Evolutionary conservation across 2,329 filamentous ascomycete genomes (phyloP), one percentile per base, ranked within the genome.

Genomic region (Talaromyces marneffei): DNA sequence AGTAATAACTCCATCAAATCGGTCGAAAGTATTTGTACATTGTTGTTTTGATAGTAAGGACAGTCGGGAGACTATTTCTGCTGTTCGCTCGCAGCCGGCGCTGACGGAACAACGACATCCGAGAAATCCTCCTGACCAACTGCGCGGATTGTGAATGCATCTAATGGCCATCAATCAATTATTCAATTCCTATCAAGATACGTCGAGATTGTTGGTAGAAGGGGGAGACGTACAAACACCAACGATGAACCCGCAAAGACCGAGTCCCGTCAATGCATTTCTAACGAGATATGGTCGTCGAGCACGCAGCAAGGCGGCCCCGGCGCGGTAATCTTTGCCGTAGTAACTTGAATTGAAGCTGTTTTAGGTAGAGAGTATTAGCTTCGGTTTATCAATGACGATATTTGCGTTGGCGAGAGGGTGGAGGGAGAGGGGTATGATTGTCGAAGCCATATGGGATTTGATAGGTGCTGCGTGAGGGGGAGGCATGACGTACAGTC

Each of bases 111-210:
- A 73, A 91, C 87, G 69, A 97, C 92, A 73, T 99, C 94, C 62
- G 92, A 90, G 79, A 99, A 99, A 67, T 97, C 91, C 76, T 97
- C 94, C 77, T 97, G 94, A 46, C 93, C 91, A 71, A 99, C 90
- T 59, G 91, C 91, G 66, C 82, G 85, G 72, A 99, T 88, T 44
- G 87, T 90, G 74, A 85, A 90, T 59, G 82, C 78, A 72, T 90
- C 87, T 89, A 63, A 35, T 16, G 3, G 4, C 20, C 33, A 33
- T 12, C 29, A 33, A 31, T 52, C 18, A 52, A 23, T 25, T 23
- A 1, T 3, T 23, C 18, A 23, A 2, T 3, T 37, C n/a, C 16
- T 37, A n/a, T 10, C 35, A 35, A 12, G 33, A 12, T 14, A n/a
- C n/a, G n/a, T n/a, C n/a, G n/a, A n/a, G n/a, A n/a, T n/a, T n/a